Evolutionary conservation across 257 asterid genomes (phyloP).

Genomic region (Asclepias syriaca): DNA sequence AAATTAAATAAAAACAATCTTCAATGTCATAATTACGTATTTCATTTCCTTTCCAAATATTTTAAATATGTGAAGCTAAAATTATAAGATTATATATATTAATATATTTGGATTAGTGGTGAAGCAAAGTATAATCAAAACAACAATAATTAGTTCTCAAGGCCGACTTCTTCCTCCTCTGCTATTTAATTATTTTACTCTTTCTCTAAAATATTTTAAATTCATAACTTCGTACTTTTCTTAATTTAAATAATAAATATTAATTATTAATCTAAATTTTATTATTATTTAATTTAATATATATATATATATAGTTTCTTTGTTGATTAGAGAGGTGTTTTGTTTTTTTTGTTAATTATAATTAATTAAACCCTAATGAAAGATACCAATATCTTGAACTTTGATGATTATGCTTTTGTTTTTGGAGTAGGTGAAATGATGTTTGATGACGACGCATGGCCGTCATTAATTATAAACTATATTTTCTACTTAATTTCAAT

Average conservation of each 20-base stretch:
- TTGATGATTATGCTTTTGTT: background rate
- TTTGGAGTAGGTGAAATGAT: slow-evolving; percentile 8
- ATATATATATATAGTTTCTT: background rate
- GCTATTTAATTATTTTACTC: no score
- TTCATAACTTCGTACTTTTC: no score
- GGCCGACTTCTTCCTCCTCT: no score
- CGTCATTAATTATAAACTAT: background rate
- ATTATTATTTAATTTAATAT: no score
- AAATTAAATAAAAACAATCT: background rate
- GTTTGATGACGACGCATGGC: background rate
- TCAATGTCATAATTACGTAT: background rate
- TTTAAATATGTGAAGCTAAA: no score
- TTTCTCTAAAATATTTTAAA: no score
- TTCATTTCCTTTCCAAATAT: background rate
- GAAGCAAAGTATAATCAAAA: no score
- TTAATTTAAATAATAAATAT: no score
- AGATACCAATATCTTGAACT: background rate
- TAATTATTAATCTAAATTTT: no score
- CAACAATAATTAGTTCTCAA: no score
- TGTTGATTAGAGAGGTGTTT: background rate
- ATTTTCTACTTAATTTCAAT: background rate
- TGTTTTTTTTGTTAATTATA: background rate
- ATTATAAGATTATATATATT: no score
- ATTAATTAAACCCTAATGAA: background rate
- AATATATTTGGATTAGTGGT: no score